These are phyloP conservation scores for Aureobasidium subglaciale DNA, from an alignment of 2,329 filamentous ascomycete genomes.

Conservation along the genomic window DNA sequence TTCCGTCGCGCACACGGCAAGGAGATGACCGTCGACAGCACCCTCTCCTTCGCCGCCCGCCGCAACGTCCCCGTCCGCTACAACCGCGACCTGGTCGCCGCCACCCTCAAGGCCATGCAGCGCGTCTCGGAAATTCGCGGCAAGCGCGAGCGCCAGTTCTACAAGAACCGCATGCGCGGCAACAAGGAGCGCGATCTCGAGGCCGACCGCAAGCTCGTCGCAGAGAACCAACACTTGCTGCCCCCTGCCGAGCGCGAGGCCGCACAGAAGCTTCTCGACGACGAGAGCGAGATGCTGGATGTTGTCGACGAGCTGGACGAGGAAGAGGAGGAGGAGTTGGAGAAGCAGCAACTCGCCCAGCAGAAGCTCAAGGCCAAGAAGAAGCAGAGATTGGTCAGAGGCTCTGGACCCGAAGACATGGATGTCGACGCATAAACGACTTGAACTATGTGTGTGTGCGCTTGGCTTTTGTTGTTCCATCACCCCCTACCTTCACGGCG, in stretches of 20 bases:
- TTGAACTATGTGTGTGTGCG: not conserved
- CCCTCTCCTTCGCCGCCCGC: conserved; percentile 82
- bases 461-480: not conserved
- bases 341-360: conserved; percentile 29
- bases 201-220: conserved; percentile 78
- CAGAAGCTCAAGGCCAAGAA: conserved; percentile 38
- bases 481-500: not conserved
- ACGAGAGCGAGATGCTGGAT: conserved; percentile 41
- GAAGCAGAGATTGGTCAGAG: conserved; percentile 41
- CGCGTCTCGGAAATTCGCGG: conserved; percentile 78
- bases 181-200: conserved; percentile 77
- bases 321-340: conserved; percentile 33
- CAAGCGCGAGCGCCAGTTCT: conserved; percentile 82
- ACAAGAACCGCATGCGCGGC: conserved; percentile 87
- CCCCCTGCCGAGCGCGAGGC: conserved; percentile 47
- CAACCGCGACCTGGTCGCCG: conserved; percentile 82
- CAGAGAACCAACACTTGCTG: conserved; percentile 86
- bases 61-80: conserved; percentile 94
- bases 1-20: conserved; percentile 78
- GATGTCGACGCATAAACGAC: conserved; percentile 29
- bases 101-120: conserved; percentile 87
- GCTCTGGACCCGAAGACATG: conserved; percentile 37
- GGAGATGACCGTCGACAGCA: conserved; percentile 86
- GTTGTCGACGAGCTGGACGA: conserved; percentile 29
- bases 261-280: conserved; percentile 46